Evolutionary conservation across 345 rosid genomes (phyloP), one percentile per base, ranked within the genome.

Genomic region (Aquilaria malaccensis): DNA sequence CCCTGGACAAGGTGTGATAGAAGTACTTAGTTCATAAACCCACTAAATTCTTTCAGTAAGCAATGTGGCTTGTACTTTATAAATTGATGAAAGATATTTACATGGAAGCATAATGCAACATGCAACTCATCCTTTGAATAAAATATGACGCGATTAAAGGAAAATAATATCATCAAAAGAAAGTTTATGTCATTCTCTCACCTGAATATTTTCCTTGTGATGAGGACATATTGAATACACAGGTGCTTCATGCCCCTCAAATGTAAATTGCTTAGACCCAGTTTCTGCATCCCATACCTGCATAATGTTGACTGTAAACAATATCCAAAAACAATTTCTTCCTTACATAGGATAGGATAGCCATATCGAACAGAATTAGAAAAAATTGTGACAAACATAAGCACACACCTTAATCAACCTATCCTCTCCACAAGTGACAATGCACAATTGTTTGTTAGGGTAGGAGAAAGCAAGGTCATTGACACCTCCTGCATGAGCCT

Each of bases 401-500:
- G n/a, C 33, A 51, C 13, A 51, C 9, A 79, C 87, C 87, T 82
- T 82, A 64, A 82, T 80, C 63, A 59, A 57, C 80, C 74, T 85
- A 80, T 85, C 88, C 70, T 83, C 88, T 7, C 92, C 88, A 55
- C 88, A 83, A 2, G 92, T 85, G 56, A 85, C 75, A 30, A 83
- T 61, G 52, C 82, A 71, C 45, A 76, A 76, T 60, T 81, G 83
- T 67, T 81, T 74, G 75, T 72, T 69, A 30, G 85, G 92, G 67
- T 74, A 63, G 57, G 92, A 70, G 67, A 85, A 85, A 10, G 83
- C 85, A 49, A 85, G 68, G 61, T 83, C 86, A 61, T 85, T 85
- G 52, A 79, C 92, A 45, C 76, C 82, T 50, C 83, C 88, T 37
- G 62, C 60, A 77, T 85, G 92, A 46, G 92, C 92, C 60, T 85